Conservation (phyloP, 176 grass and related monocot species). For the Oryza brachyantha region DNA sequence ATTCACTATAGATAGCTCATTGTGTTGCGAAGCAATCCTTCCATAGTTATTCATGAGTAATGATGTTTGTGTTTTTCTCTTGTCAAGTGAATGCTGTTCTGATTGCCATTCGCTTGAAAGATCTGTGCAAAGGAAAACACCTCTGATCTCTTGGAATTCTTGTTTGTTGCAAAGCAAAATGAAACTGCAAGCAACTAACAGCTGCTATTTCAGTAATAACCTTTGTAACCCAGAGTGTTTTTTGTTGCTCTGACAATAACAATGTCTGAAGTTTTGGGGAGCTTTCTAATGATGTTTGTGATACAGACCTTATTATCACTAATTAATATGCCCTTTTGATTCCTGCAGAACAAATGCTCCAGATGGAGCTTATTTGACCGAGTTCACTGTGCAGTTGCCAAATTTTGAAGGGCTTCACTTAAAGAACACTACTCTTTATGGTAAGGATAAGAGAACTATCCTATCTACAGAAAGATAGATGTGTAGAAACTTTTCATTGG, state of each 20-base stretch:
- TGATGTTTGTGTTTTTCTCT: conserved; percentile 21
- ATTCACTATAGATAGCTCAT: conserved; percentile 8
- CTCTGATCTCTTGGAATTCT: conserved; percentile 1
- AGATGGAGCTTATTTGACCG: conserved; percentile 59
- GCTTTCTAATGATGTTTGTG: conserved; percentile 21
- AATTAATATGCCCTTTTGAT: conserved; percentile 38
- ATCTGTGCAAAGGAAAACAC: background rate
- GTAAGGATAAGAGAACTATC: conserved; percentile 43
- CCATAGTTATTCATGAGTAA: background rate
- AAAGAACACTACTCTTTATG: conserved; percentile 43
- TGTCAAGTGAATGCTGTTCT: conserved; percentile 11
- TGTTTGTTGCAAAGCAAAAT: conserved; percentile 18
- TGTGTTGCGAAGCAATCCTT: conserved; percentile 4
- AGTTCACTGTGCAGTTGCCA: conserved; percentile 45
- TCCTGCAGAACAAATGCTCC: conserved; percentile 48
- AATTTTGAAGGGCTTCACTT: conserved; percentile 43
- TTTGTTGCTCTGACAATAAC: conserved; percentile 20
- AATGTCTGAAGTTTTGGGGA: conserved; percentile 1
- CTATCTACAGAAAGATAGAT: conserved; percentile 35
- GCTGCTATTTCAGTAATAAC: conserved; percentile 17
- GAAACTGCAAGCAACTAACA: conserved; percentile 10
- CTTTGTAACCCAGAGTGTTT: conserved; percentile 19
- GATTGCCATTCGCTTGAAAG: conserved; percentile 12
- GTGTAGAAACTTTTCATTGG: conserved; percentile 18
- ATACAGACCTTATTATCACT: background rate